These are phyloP conservation scores for Periconia digitata DNA, from an alignment of 2,329 filamentous ascomycete genomes.

Conservation along the genomic window DNA sequence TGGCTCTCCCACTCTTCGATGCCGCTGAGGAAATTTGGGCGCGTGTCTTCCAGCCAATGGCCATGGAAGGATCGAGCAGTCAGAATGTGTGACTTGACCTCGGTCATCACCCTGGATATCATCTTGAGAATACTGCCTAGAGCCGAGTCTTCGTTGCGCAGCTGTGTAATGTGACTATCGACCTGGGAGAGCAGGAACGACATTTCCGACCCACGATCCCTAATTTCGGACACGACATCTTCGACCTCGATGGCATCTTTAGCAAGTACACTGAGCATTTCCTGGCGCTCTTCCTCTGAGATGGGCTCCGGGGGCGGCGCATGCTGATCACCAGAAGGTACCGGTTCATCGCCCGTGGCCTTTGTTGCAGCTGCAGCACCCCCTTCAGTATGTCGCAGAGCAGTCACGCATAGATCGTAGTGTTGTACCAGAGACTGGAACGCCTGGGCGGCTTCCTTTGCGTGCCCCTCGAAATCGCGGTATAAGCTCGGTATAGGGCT, in stretches of 20 bases:
- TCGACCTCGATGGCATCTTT: conserved; percentile 68
- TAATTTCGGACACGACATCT: conserved; percentile 67
- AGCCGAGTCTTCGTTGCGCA: conserved; percentile 58
- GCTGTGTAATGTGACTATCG: conserved; percentile 61
- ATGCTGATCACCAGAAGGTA: conserved; percentile 28
- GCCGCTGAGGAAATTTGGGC: conserved; percentile 65
- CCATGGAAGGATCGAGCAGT: conserved; percentile 65
- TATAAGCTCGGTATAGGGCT: conserved; percentile 51
- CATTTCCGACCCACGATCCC: conserved; percentile 75
- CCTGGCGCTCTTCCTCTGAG: conserved; percentile 71
- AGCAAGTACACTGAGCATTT: conserved; percentile 80
- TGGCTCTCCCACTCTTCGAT: conserved; percentile 76
- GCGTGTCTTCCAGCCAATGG: conserved; percentile 71
- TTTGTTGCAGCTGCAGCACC: conserved; percentile 52
- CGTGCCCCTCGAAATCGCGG: conserved; percentile 66
- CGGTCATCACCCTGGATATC: conserved; percentile 67
- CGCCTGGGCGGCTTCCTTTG: conserved; percentile 78
- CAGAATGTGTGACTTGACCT: conserved; percentile 66
- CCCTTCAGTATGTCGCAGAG: conserved; percentile 82
- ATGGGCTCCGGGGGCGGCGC: conserved; percentile 66
- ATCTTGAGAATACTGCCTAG: conserved; percentile 65
- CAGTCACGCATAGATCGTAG: conserved; percentile 91
- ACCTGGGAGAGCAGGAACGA: conserved; percentile 69
- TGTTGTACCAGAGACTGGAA: conserved; percentile 81
- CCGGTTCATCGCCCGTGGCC: conserved; percentile 39